phyloP scores from a whole-genome alignment of 169 alveolate species.

The Fabrea salina region DNA sequence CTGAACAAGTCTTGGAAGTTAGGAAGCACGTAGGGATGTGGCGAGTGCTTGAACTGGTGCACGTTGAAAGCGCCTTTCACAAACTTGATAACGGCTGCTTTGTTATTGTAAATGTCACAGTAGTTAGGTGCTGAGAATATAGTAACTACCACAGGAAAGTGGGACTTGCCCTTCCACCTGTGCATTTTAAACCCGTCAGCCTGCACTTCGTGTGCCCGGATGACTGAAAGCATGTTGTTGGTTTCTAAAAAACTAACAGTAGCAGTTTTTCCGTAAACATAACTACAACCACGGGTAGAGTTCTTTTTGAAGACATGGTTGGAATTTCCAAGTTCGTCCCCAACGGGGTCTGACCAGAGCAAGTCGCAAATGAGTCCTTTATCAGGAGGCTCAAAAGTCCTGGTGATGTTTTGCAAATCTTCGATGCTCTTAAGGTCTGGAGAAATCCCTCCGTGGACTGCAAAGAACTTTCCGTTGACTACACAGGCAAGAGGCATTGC shows the following conservation, averaged over 20 bases:
- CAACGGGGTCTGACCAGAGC: conserved; percentile 80
- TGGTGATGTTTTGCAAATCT: conserved; percentile 62
- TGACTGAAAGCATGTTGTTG: conserved; percentile 87
- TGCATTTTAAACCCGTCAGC: conserved; percentile 93
- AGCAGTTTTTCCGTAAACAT: conserved; percentile 88
- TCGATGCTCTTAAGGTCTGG: conserved; percentile 65
- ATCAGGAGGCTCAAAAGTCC: conserved; percentile 77
- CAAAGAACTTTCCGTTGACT: conserved; percentile 55
- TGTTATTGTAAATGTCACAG: conserved; percentile 95
- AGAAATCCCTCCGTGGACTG: conserved; percentile 78
- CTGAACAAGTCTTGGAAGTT: conserved; percentile 94
- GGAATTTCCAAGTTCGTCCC: conserved; percentile 49
- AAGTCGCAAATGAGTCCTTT: conserved; percentile 76
- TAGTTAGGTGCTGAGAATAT: conserved; percentile 98
- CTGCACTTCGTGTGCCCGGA: conserved; percentile 95
- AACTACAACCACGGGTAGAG: conserved; percentile 91
- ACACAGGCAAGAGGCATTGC: conserved; percentile 68
- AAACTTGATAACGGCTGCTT: conserved; percentile 95
- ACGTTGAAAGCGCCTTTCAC: conserved; percentile 73
- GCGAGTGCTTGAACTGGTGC: conserved; percentile 78
- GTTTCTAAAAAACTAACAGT: conserved; percentile 87
- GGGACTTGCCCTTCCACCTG: conserved; percentile 73
- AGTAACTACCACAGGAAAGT: conserved; percentile 93
- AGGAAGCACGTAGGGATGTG: conserved; percentile 95
- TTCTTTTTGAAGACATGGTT: conserved; percentile 62